Percentiles rank a stretch among this genome's conserved stretches.
Evolutionary conservation across 83 land plant species (phyloP).

Genomic region (Picea abies): DNA sequence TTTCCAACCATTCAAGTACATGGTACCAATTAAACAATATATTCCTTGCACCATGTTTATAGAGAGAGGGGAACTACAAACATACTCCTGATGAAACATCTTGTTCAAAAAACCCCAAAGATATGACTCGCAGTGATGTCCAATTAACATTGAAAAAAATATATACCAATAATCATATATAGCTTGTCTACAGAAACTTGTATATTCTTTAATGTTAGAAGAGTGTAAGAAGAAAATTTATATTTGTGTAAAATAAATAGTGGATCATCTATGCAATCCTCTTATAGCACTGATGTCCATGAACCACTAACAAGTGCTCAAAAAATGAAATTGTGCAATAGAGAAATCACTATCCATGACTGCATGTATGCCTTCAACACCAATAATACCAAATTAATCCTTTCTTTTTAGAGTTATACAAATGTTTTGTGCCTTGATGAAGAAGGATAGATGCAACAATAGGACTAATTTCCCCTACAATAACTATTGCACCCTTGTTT

Average conservation of each 20-base stretch:
- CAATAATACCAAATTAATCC: too few species aligned
- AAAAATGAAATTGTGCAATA: constrained; percentile 66
- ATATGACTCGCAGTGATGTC: constrained; percentile 88
- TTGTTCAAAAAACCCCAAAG: constrained; percentile 92
- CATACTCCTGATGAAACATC: constrained; percentile 91
- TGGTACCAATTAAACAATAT: constrained; percentile 81
- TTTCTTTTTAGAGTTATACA: too few species aligned
- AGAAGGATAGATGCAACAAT: too few species aligned
- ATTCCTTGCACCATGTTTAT: constrained; percentile 91
- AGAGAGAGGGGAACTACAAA: constrained; percentile 88
- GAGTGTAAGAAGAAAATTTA: constrained; percentile 89
- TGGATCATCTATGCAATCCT: constrained; percentile 71
- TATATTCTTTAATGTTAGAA: constrained; percentile 85
- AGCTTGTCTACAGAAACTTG: constrained; percentile 87
- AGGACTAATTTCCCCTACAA: too few species aligned
- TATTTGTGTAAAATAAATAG: constrained; percentile 93
- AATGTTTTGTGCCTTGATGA: too few species aligned
- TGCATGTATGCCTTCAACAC: constrained; percentile 33
- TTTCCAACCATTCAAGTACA: constrained; percentile 87
- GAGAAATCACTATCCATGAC: constrained; percentile 84
- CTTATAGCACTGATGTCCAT: too few species aligned
- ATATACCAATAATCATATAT: constrained; percentile 91
- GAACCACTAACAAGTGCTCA: constrained; percentile 65
- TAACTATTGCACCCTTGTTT: too few species aligned
- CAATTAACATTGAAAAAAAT: constrained; percentile 87